These are phyloP conservation scores for Hymenoscyphus occultus DNA, from an alignment of 2,329 filamentous ascomycete genomes.

Conservation along the genomic window DNA sequence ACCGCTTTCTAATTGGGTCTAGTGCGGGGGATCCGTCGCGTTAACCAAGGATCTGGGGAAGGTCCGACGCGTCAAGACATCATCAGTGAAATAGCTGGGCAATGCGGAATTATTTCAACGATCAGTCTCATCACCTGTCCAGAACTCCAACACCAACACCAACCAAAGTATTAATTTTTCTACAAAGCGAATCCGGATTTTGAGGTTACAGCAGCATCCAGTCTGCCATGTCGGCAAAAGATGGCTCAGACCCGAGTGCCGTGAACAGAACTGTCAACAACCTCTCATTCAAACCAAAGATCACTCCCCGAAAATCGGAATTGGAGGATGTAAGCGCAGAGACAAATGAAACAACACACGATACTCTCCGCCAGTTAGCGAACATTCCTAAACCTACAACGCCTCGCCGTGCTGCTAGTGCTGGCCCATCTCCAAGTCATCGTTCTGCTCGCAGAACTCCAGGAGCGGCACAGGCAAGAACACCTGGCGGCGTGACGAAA, in stretches of 20 bases:
- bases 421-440: constrained; percentile 31
- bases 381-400: constrained; percentile 34
- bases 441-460: constrained; percentile 31
- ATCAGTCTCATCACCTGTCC: too few species aligned
- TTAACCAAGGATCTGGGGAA: not conserved
- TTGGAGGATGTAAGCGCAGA: constrained; percentile 16
- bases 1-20: constrained; percentile 6
- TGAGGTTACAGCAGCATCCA: not conserved
- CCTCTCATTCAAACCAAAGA: constrained; percentile 3
- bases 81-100: not conserved
- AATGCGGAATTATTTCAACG: not conserved
- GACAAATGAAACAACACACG: constrained; percentile 32
- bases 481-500: constrained; percentile 25
- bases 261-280: not conserved
- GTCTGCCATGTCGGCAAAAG: not conserved
- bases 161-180: not conserved
- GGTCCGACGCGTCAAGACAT: not conserved
- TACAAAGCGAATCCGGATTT: not conserved
- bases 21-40: constrained; percentile 7
- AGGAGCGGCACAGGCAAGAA: constrained; percentile 25
- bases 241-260: not conserved
- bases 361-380: constrained; percentile 26
- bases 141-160: too few species aligned
- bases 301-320: constrained; percentile 24
- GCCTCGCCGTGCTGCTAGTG: constrained; percentile 34